Evolutionary conservation across 2,329 filamentous ascomycete genomes (phyloP).

Genomic region (Neonectria ditissima): DNA sequence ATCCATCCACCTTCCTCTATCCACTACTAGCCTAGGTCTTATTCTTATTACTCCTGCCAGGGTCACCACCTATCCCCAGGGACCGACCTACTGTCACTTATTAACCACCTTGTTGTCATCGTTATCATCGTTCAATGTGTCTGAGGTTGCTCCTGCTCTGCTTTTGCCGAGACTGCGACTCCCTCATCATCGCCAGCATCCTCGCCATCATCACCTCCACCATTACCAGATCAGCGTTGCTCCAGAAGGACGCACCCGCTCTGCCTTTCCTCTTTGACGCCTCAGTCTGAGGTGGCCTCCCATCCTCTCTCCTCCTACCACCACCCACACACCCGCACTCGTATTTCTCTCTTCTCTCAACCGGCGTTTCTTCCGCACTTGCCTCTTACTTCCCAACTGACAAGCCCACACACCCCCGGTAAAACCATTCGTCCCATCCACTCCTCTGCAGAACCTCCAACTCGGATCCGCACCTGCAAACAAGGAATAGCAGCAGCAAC

Average conservation of each 20-base stretch:
- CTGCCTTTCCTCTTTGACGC: slow-evolving; percentile 18
- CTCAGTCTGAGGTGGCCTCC: slow-evolving; percentile 10
- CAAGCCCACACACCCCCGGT: slow-evolving; percentile 31
- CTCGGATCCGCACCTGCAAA: slow-evolving; percentile 23
- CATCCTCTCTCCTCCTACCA: slow-evolving; percentile 10
- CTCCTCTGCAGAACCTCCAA: slow-evolving; percentile 26
- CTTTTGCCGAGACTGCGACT: neutral
- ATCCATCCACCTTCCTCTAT: slow-evolving; percentile 15
- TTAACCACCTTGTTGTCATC: slow-evolving; percentile 30
- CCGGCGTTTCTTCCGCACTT: slow-evolving; percentile 27
- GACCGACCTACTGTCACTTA: slow-evolving; percentile 31
- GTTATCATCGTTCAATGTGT: slow-evolving; percentile 7
- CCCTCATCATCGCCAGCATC: slow-evolving; percentile 7
- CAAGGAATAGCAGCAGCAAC: slow-evolving; percentile 22
- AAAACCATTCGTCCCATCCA: slow-evolving; percentile 28
- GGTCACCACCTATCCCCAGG: slow-evolving; percentile 27
- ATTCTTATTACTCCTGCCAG: slow-evolving; percentile 35
- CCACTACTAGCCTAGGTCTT: slow-evolving; percentile 13
- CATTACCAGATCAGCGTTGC: slow-evolving; percentile 19
- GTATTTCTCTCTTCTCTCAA: slow-evolving; percentile 28
- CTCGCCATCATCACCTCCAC: slow-evolving; percentile 22
- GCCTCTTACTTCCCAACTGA: slow-evolving; percentile 22
- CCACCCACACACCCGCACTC: slow-evolving; percentile 25
- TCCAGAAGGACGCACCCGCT: slow-evolving; percentile 4
- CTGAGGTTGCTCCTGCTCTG: neutral